Conservation (phyloP, 2,329 filamentous ascomycete species). For the Botrytis cinerea region DNA sequence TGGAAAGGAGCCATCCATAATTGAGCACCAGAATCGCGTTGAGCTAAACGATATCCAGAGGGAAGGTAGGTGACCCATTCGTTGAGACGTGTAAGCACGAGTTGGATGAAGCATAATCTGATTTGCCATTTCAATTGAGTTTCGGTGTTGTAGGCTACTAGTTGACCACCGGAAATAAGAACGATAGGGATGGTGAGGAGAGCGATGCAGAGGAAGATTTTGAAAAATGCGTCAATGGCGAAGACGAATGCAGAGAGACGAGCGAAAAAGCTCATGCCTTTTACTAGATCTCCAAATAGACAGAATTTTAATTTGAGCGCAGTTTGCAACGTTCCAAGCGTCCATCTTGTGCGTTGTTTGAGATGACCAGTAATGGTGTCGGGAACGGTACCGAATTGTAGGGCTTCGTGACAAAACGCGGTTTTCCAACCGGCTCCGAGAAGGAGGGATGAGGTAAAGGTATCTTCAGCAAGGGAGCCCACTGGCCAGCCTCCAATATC, state of each 20-base stretch:
- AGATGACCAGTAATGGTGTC: conserved; percentile 57
- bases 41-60: conserved; percentile 59
- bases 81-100: conserved; percentile 54
- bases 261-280: conserved; percentile 56
- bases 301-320: conserved; percentile 62
- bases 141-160: conserved; percentile 57
- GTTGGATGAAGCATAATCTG: conserved; percentile 54
- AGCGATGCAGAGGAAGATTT: conserved; percentile 55
- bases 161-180: conserved; percentile 55
- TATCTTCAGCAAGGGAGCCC: conserved; percentile 61
- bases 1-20: conserved; percentile 66
- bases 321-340: conserved; percentile 49
- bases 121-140: conserved; percentile 61
- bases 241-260: conserved; percentile 62
- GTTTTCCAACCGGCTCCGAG: conserved; percentile 64
- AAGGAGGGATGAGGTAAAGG: conserved; percentile 59
- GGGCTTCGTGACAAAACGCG: conserved; percentile 58
- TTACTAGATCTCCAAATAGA: conserved; percentile 54
- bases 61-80: conserved; percentile 61
- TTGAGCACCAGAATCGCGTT: conserved; percentile 57
- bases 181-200: conserved; percentile 62
- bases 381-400: conserved; percentile 62
- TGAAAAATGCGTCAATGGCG: conserved; percentile 56
- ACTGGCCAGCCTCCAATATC: conserved; percentile 63
- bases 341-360: conserved; percentile 59